phyloP scores from a whole-genome alignment of 768 basidiomycete genomes.

The Glaciozyma martinii region DNA sequence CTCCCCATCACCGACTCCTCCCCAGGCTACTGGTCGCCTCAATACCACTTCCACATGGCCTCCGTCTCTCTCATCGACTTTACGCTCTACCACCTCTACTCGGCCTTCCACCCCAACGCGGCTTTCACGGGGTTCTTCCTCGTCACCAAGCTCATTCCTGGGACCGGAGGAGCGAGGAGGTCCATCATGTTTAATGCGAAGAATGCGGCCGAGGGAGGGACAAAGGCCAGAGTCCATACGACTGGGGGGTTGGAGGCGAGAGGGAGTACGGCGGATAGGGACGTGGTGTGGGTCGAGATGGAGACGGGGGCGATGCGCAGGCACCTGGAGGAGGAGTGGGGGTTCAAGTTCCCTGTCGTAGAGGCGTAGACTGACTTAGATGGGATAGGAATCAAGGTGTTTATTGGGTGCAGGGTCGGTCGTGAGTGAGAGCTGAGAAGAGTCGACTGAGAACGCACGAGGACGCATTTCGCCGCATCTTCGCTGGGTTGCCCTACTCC shows the following conservation, averaged over 20 bases:
- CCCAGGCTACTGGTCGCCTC: conserved; percentile 10
- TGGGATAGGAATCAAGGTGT: no score
- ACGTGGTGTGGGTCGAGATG: conserved; percentile 29
- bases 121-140: conserved; percentile 20
- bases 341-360: no score
- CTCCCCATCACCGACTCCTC: conserved; percentile 6
- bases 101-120: conserved; percentile 12
- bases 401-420: no score
- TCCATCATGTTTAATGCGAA: conserved; percentile 23
- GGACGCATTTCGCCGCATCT: no score
- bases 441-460: no score
- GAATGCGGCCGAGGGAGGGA: not conserved
- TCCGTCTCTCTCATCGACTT: conserved; percentile 22
- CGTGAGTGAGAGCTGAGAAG: no score
- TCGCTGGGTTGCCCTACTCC: no score
- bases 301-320: conserved; percentile 11
- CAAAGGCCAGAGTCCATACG: conserved; percentile 19
- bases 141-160: conserved; percentile 21
- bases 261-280: conserved; percentile 22
- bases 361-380: no score
- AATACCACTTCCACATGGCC: conserved; percentile 21
- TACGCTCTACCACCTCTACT: conserved; percentile 22
- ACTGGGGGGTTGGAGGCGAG: conserved; percentile 20
- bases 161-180: conserved; percentile 21
- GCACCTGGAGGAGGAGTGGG: no score